phyloP scores from a whole-genome alignment of 1,284 basidiomycete genomes.

The Ustilago xerochloae region DNA sequence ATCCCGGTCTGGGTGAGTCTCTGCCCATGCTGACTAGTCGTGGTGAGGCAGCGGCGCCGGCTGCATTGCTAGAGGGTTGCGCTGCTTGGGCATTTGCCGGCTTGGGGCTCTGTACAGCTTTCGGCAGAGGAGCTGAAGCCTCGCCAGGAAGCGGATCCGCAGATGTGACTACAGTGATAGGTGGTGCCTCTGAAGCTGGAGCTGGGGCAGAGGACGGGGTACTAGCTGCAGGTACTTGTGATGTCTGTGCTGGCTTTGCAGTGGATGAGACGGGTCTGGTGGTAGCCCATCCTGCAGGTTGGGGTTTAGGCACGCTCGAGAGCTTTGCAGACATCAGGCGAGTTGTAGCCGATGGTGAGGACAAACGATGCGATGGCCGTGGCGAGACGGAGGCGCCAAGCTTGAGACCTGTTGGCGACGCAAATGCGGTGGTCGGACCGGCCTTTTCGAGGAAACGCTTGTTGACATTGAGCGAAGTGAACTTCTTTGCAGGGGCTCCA shows the following conservation, averaged over 20 bases:
- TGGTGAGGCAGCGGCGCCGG: constrained; percentile 40
- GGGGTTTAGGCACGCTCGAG: constrained; percentile 49
- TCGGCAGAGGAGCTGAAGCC: constrained; percentile 25
- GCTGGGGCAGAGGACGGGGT: constrained; percentile 1
- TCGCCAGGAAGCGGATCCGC: constrained; percentile 32
- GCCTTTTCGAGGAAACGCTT: constrained; percentile 66
- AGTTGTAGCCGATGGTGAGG: constrained; percentile 35
- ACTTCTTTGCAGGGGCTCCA: constrained; percentile 51
- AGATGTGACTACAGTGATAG: neutral
- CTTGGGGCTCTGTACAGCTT: constrained; percentile 27
- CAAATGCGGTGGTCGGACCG: constrained; percentile 29
- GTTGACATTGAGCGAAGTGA: constrained; percentile 65
- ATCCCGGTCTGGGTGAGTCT: constrained; percentile 41
- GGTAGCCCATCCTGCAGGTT: constrained; percentile 49
- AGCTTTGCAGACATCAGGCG: constrained; percentile 50
- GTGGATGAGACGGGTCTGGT: constrained; percentile 26
- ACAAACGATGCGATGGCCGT: constrained; percentile 37
- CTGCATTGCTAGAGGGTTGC: constrained; percentile 2
- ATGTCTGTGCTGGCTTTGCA: constrained; percentile 17
- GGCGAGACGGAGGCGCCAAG: constrained; percentile 36
- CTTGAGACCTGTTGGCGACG: constrained; percentile 31
- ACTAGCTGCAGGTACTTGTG: constrained; percentile 8
- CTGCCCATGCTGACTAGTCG: constrained; percentile 53
- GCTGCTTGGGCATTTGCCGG: constrained; percentile 15
- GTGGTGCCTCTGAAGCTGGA: constrained; percentile 2